phyloP scores from a whole-genome alignment of 164 flowering plant genomes.

The Macadamia integrifolia region DNA sequence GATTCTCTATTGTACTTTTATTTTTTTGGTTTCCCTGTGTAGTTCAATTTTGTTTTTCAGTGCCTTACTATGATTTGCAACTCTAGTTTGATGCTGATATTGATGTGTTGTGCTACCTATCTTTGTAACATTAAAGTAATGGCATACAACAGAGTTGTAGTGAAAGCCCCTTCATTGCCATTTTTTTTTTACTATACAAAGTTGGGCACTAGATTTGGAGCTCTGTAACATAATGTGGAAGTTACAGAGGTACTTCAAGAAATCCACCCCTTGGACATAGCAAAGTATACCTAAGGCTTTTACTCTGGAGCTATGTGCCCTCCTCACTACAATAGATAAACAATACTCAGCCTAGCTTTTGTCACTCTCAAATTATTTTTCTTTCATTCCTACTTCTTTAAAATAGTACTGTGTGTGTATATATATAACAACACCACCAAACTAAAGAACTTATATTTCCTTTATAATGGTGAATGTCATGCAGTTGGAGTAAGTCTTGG shows the following conservation, averaged over 20 bases:
- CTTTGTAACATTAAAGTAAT: no score
- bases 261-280: conserved; percentile 26
- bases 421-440: no score
- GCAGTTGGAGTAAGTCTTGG: conserved; percentile 36
- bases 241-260: background rate
- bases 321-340: conserved; percentile 15
- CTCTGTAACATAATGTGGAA: background rate
- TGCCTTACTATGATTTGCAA: no score
- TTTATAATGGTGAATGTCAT: conserved; percentile 60
- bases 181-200: no score
- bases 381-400: background rate
- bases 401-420: no score
- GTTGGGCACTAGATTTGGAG: background rate
- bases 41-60: no score
- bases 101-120: no score
- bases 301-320: conserved; percentile 35
- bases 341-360: background rate
- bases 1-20: no score
- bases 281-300: conserved; percentile 18
- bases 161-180: no score
- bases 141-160: no score
- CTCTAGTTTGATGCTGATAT: no score
- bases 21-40: no score
- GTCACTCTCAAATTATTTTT: background rate
- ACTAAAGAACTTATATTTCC: conserved; percentile 17